Evolutionary conservation across 140 eudicot species (phyloP).

Genomic region (Flaveria floridana): DNA sequence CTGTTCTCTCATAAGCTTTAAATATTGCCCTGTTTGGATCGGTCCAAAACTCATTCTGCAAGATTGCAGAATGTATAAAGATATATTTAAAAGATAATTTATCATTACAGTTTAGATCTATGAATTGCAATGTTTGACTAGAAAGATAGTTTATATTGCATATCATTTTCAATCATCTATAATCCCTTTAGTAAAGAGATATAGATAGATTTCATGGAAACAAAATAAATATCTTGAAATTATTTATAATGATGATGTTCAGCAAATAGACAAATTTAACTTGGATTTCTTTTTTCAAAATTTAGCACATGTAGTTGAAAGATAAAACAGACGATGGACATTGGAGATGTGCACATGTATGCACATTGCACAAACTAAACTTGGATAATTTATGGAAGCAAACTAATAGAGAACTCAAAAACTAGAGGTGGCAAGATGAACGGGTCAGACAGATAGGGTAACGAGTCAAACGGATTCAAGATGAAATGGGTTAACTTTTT

Average conservation of each 20-base stretch:
- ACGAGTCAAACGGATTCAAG: slow-evolving; percentile 1
- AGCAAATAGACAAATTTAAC: not conserved
- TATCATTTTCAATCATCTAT: not conserved
- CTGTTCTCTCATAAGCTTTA: slow-evolving; percentile 88
- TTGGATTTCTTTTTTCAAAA: not conserved
- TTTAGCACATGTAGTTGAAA: not conserved
- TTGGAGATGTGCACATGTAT: not conserved
- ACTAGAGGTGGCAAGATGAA: not conserved
- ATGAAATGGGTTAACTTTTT: not conserved
- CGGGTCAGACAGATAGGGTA: not conserved
- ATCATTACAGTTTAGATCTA: not conserved
- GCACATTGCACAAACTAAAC: not conserved
- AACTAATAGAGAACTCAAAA: not conserved
- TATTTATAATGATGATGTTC: not conserved
- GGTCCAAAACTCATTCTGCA: slow-evolving; percentile 74
- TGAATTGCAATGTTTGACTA: not conserved
- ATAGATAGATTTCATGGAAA: not conserved
- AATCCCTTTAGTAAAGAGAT: not conserved
- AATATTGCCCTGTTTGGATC: slow-evolving; percentile 58
- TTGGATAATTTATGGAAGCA: not conserved
- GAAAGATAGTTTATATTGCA: not conserved
- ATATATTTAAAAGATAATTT: not conserved
- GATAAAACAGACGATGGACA: not conserved
- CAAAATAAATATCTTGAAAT: not conserved
- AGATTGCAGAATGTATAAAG: not conserved